Evolutionary conservation across 768 basidiomycete species (phyloP).

Genomic region (Boletus barrowsii): DNA sequence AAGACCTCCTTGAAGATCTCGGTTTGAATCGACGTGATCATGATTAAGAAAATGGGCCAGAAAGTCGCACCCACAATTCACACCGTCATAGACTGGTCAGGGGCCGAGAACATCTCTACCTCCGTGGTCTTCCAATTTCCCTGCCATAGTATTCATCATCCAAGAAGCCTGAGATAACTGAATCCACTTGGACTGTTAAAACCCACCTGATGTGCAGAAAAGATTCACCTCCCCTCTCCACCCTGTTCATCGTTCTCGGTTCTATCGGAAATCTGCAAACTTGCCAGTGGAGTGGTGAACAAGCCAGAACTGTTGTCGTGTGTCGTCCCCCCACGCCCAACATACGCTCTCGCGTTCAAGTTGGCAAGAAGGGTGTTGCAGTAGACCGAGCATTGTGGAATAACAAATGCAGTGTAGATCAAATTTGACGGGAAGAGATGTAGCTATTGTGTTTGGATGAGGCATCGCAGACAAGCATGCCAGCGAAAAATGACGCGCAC

Average conservation of each 20-base stretch:
- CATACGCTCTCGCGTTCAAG: neutral
- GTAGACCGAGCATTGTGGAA: slow-evolving; percentile 1
- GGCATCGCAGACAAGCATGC: neutral
- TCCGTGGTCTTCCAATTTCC: neutral
- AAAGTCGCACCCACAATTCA: no score
- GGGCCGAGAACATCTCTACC: neutral
- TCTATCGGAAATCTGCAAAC: neutral
- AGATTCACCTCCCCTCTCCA: neutral
- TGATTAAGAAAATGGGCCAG: no score
- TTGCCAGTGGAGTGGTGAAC: neutral
- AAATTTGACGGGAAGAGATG: neutral
- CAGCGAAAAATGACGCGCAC: neutral
- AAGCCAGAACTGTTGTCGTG: neutral
- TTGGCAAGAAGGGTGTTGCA: slow-evolving; percentile 4
- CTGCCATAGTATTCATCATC: neutral
- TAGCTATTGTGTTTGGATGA: neutral
- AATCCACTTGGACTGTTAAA: neutral
- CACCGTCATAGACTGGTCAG: neutral
- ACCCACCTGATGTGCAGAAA: neutral
- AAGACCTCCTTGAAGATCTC: no score
- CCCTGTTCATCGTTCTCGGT: neutral
- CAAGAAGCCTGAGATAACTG: neutral
- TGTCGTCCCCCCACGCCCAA: neutral
- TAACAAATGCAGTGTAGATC: neutral
- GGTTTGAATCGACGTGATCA: no score